These are phyloP conservation scores for Neopestalotiopsis rosae DNA, from an alignment of 2,329 filamentous ascomycete species.

Conservation along the genomic window DNA sequence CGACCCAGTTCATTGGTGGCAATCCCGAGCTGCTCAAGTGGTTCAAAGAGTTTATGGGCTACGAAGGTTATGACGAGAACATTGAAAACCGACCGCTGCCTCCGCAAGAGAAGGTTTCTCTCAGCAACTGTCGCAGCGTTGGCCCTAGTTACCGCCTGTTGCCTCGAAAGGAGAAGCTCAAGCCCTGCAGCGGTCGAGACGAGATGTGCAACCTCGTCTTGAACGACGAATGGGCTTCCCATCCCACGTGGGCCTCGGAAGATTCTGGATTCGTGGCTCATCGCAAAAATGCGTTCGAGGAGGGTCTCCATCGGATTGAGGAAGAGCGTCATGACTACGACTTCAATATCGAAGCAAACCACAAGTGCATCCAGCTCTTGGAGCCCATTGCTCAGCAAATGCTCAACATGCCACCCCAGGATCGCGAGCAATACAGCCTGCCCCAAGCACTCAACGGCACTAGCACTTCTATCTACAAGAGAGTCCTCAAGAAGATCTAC, in stretches of 20 bases:
- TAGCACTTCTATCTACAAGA: constrained; percentile 95
- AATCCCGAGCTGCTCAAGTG: constrained; percentile 88
- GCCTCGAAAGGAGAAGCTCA: constrained; percentile 87
- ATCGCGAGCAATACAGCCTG: constrained; percentile 78
- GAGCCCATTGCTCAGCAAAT: constrained; percentile 94
- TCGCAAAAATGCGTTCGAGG: constrained; percentile 94
- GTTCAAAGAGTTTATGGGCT: constrained; percentile 84
- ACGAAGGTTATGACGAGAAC: constrained; percentile 76
- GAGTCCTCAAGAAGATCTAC: constrained; percentile 97
- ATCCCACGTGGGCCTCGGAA: constrained; percentile 98
- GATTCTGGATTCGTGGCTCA: constrained; percentile 98
- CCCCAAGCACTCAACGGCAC: constrained; percentile 86
- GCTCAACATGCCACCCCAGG: constrained; percentile 75
- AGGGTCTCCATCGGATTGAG: constrained; percentile 93
- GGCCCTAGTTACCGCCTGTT: constrained; percentile 94
- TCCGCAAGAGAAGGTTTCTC: constrained; percentile 81
- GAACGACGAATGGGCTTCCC: constrained; percentile 98
- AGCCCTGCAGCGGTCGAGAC: constrained; percentile 91
- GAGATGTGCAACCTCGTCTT: constrained; percentile 92
- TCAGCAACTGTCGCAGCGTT: constrained; percentile 94
- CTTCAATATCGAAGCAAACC: constrained; percentile 95
- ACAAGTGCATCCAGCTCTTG: constrained; percentile 92
- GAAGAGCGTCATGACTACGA: constrained; percentile 99
- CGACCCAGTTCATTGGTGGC: constrained; percentile 82
- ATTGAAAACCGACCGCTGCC: constrained; percentile 80